A percentile compares a stretch with the other conserved stretches of the same genome.
These are phyloP conservation scores for Trichoderma virens DNA, from an alignment of 495 filamentous ascomycete species.

Conservation along the genomic window DNA sequence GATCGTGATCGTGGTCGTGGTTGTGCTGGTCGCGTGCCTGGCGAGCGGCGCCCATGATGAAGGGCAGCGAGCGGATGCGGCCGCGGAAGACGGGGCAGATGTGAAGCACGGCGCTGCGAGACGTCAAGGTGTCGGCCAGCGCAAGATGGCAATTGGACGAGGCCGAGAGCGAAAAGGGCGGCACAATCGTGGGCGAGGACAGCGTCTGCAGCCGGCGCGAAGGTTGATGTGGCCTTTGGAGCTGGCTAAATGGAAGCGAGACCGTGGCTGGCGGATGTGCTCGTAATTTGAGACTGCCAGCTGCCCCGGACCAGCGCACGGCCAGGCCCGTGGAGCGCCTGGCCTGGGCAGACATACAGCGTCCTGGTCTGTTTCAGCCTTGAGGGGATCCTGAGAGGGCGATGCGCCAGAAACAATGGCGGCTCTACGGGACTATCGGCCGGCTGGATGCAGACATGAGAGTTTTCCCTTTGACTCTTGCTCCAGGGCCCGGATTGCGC, in stretches of 20 bases:
- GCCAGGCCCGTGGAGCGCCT: slow-evolving; percentile 9
- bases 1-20: slow-evolving; percentile 9
- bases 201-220: neutral
- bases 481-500: neutral
- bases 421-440: neutral
- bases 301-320: too few relatives aligned
- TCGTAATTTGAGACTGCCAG: too few relatives aligned
- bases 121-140: neutral
- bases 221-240: neutral
- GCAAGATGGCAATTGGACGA: neutral
- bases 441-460: neutral
- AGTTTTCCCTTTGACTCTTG: neutral
- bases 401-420: neutral
- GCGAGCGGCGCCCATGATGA: slow-evolving; percentile 13
- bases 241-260: neutral
- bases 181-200: slow-evolving; percentile 8
- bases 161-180: neutral
- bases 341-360: slow-evolving; percentile 6
- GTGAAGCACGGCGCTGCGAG: neutral
- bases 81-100: slow-evolving; percentile 14
- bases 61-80: slow-evolving; percentile 16
- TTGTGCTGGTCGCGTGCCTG: slow-evolving; percentile 11
- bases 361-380: neutral
- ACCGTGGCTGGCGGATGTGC: neutral
- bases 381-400: neutral